Base-by-base conservation (phyloP, 139 green algal genomes). In the Chlamydomonas eustigma region DNA sequence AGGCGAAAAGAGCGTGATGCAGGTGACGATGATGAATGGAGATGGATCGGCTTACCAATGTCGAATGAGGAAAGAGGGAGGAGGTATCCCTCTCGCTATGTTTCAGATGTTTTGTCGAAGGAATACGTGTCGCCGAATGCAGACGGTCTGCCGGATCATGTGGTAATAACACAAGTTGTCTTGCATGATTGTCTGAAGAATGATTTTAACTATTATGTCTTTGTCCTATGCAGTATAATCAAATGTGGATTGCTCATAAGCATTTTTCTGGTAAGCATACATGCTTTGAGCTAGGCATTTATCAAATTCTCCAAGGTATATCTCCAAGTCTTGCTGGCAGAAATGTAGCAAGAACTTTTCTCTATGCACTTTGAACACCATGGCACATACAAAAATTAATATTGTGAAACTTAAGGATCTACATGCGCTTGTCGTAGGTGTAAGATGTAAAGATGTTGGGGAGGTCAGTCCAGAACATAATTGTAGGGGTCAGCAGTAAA, bases 61-160 rank as follows among this genome's bases (percentile, higher is more conserved):
- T 28, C 12, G 12, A 58, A 69, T n/a, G 58, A 69, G 58, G 58
- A 69, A 30, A 5, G 5, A 5, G 58, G 6, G 5, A 31, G 58
- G 58, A n/a, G 58, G 28, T 69, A 69, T 30, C 58, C 58, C 58
- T 31, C 6, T 6, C 58, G 58, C 58, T 69, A 69, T 33, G 58
- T 69, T 31, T 8, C 58, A 31, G 12, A 18, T 30, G 6, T 32
- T 33, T 5, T 30, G 6, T 33, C 18, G 5, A 5, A 31, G 6
- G 58, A 18, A n/a, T 69, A 69, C 58, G 35, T 8, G 58, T 6
- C 5, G 58, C 58, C 58, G 58, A 8, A 8, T n/a, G 25, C 5
- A 5, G 6, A 69, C 12, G 12, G 58, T 5, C 18, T 33, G 58
- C 58, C 58, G 12, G 44, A 12, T 28, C 44, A 58, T 12, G 12